phyloP scores from a whole-genome alignment of 192 early-diverging fungal species.

The Chytriomyces sp. region DNA sequence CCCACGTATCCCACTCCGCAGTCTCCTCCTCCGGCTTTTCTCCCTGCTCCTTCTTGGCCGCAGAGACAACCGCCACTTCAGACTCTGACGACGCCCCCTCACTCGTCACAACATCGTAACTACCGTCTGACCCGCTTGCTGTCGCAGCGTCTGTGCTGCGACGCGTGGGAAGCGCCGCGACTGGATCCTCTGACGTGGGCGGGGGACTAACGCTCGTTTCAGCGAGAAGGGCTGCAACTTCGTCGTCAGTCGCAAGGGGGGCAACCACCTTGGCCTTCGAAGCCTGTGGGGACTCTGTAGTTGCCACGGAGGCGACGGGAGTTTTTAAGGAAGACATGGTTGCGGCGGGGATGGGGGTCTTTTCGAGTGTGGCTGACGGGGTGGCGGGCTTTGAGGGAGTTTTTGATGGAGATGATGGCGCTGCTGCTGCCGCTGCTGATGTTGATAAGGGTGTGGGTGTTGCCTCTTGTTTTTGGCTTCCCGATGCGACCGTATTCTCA shows the following conservation, averaged over 20 bases:
- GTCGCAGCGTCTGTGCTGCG: background rate
- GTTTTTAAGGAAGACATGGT: background rate
- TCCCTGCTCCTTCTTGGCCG: background rate
- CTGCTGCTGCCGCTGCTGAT: background rate
- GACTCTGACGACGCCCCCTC: slow-evolving; percentile 2
- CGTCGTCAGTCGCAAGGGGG: background rate
- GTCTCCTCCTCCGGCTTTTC: slow-evolving; percentile 8
- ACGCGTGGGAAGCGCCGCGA: too few relatives aligned
- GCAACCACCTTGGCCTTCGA: too few relatives aligned
- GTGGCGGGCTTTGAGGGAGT: background rate
- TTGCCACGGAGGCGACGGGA: background rate
- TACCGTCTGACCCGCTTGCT: slow-evolving; percentile 1
- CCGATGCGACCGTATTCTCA: too few relatives aligned
- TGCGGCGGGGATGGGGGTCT: background rate
- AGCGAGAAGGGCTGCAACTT: background rate
- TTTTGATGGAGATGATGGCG: background rate
- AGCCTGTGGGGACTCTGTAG: too few relatives aligned
- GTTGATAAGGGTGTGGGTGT: too few relatives aligned
- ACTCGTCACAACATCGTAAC: slow-evolving; percentile 19
- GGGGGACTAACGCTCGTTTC: background rate
- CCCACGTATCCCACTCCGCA: slow-evolving; percentile 15
- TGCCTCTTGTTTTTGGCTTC: too few relatives aligned
- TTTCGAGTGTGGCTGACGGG: background rate
- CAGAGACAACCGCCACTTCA: background rate
- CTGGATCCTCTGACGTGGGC: background rate